These are phyloP conservation scores for Debaryomyces prosopidis DNA, from an alignment of 805 yeast genomes.

Conservation along the genomic window DNA sequence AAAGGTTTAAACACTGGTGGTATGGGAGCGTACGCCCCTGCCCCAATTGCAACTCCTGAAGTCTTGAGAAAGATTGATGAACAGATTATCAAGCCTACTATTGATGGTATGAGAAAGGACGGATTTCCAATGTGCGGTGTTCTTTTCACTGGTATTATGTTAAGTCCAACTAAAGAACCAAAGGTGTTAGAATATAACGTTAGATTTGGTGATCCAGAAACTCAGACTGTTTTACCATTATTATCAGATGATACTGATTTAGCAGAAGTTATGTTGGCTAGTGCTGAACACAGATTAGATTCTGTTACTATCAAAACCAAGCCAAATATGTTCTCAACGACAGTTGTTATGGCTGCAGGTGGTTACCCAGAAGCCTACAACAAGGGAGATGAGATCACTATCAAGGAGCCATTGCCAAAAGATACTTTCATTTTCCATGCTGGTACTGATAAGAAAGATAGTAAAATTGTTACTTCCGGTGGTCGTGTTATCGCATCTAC, in stretches of 20 bases:
- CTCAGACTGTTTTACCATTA: slow-evolving; percentile 92
- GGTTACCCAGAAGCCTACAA: slow-evolving; percentile 90
- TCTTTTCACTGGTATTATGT: slow-evolving; percentile 92
- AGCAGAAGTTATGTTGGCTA: slow-evolving; percentile 88
- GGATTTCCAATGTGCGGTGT: slow-evolving; percentile 96
- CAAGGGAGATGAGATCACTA: slow-evolving; percentile 82
- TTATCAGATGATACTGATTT: slow-evolving; percentile 83
- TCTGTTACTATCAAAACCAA: slow-evolving; percentile 62
- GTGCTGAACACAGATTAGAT: slow-evolving; percentile 92
- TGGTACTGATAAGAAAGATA: slow-evolving; percentile 70
- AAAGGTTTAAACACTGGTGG: slow-evolving; percentile 97
- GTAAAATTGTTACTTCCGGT: slow-evolving; percentile 78
- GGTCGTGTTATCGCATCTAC: slow-evolving; percentile 97
- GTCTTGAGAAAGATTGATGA: slow-evolving; percentile 69
- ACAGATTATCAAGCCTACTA: slow-evolving; percentile 83
- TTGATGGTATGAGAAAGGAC: slow-evolving; percentile 94
- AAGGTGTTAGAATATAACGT: slow-evolving; percentile 96
- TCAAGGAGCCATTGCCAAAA: slow-evolving; percentile 47
- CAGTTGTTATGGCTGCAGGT: slow-evolving; percentile 95
- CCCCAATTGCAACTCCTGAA: slow-evolving; percentile 86
- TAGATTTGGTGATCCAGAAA: slow-evolving; percentile 98
- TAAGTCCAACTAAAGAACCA: slow-evolving; percentile 79
- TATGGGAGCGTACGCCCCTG: slow-evolving; percentile 99
- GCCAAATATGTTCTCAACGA: slow-evolving; percentile 68
- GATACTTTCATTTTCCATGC: slow-evolving; percentile 90